Conservation (phyloP, 495 filamentous ascomycete species). For the Podospora tetraspora region DNA sequence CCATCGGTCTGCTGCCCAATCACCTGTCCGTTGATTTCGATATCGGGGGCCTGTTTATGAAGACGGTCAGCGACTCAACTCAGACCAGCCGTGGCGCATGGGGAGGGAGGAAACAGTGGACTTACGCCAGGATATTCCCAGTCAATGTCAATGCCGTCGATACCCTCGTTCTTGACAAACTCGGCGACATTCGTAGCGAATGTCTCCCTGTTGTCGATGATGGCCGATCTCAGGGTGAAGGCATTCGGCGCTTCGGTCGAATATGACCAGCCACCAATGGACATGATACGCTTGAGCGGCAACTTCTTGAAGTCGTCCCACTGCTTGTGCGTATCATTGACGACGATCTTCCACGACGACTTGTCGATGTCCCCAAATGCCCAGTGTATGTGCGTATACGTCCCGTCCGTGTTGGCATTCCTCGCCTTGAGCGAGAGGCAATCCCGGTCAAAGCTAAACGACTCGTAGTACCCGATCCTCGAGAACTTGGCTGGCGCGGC, state of each 20-base stretch:
- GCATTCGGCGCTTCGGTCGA: slow-evolving; percentile 28
- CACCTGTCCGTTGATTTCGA: too few species aligned
- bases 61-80: too few species aligned
- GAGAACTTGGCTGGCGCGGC: slow-evolving; percentile 1
- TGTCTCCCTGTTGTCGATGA: slow-evolving; percentile 22
- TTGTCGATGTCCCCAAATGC: slow-evolving; percentile 22
- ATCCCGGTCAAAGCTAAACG: slow-evolving; percentile 21
- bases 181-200: slow-evolving; percentile 27
- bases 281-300: slow-evolving; percentile 26
- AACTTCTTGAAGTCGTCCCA: slow-evolving; percentile 23
- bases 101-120: too few species aligned
- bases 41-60: too few species aligned
- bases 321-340: slow-evolving; percentile 19
- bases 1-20: slow-evolving; percentile 9
- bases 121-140: slow-evolving; percentile 37
- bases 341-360: slow-evolving; percentile 13
- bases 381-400: slow-evolving; percentile 28
- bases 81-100: too few species aligned
- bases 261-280: slow-evolving; percentile 36
- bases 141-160: slow-evolving; percentile 35
- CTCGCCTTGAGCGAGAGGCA: slow-evolving; percentile 25
- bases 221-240: slow-evolving; percentile 25
- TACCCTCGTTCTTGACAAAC: slow-evolving; percentile 25
- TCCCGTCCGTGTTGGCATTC: slow-evolving; percentile 9
- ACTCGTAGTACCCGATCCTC: slow-evolving; percentile 30